Base-by-base conservation (phyloP, 805 yeast species). In the Candida methanosorbosa region DNA sequence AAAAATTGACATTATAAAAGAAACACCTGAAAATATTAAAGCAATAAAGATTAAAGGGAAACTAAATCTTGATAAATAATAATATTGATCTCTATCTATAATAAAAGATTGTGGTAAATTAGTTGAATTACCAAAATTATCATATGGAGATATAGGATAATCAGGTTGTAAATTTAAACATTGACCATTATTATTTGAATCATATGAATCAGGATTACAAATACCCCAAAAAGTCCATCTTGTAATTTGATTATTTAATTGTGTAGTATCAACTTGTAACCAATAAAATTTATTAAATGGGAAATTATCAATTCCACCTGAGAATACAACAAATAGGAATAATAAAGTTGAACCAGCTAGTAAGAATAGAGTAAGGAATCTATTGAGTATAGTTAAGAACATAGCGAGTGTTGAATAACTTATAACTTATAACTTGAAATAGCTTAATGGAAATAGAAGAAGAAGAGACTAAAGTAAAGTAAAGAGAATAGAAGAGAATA, bases 191-290 rank as follows among this genome's bases (percentile, higher is more conserved):
- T 39, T 36, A 20, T 46, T 27, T 2, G 42, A 44, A 23, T 32
- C 35, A 36, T 41, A 46, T 44, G 56, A 47, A 14, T 37, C 39
- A 34, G 64, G 64, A 33, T 63, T 63, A 56, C 85, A 78, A 30
- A 80, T 68, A 45, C 90, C 88, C 90, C 90, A 82, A 63, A 75
- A 81, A 2, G 88, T 80, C 88, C 88, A 82, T 48, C 83, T 75
- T n/a, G 85, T 63, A 32, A 63, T 48, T 25, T 54, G 55, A 7
- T 81, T 80, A 29, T 64, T 54, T 3, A 80, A 74, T 30, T 52
- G 53, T 2, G 75, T 58, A 33, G 90, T 81, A 50, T 81, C 79
- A 33, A 78, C 88, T 54, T 72, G 63, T 25, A 82, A 50, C 85
- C 86, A 78, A 59, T 77, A 82, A 48, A 81, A 80, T 22, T 58